These are phyloP conservation scores for Wakefieldia striispora DNA, from an alignment of 768 basidiomycete species.

Conservation along the genomic window DNA sequence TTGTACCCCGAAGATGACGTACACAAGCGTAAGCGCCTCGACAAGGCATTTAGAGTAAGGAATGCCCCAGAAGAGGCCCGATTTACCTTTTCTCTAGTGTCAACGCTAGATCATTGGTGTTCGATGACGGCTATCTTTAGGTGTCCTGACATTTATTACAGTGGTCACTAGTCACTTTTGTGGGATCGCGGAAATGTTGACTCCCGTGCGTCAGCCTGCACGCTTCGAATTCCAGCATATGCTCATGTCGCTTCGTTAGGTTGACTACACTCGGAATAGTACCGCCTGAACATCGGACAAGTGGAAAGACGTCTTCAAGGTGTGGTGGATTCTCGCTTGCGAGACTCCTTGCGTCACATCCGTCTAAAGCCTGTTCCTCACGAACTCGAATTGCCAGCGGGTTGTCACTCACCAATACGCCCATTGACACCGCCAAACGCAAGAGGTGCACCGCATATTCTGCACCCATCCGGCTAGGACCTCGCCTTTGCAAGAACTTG, in stretches of 20 bases:
- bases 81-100: conserved; percentile 99
- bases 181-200: conserved; percentile 98
- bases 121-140: not conserved
- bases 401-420: conserved; percentile 12
- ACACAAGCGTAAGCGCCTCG: conserved; percentile 96
- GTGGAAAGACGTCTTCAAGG: conserved; percentile 99
- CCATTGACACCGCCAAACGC: conserved; percentile 93
- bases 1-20: conserved; percentile 99
- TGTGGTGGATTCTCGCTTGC: conserved; percentile 95
- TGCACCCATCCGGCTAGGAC: conserved; percentile 91
- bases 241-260: conserved; percentile 36
- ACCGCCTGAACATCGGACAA: conserved; percentile 99
- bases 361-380: conserved; percentile 62
- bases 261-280: conserved; percentile 91
- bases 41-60: conserved; percentile 98
- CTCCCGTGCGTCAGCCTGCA: conserved; percentile 55
- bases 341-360: conserved; percentile 93
- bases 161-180: conserved; percentile 99
- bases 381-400: conserved; percentile 2
- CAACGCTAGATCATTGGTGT: conserved; percentile 67
- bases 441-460: conserved; percentile 97
- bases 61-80: conserved; percentile 86
- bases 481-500: conserved; percentile 89
- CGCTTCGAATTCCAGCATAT: not conserved
- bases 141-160: conserved; percentile 31